Evolutionary conservation across 306 rosid species (phyloP).

Genomic region (Cucumis hystrix): DNA sequence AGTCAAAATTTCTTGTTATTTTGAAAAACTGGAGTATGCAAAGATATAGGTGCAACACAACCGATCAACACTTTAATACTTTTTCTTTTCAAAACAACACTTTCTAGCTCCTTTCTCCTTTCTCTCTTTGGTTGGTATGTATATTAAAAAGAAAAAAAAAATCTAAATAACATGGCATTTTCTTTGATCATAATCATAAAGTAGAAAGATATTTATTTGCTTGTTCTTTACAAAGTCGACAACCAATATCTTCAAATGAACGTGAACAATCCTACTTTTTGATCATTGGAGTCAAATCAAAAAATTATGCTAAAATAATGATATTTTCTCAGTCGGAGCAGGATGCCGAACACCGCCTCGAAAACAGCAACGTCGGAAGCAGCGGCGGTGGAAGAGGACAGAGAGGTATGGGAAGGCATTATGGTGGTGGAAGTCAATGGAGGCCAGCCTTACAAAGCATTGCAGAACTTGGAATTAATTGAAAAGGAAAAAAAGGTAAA

Average conservation of each 20-base stretch:
- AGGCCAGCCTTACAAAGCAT: slow-evolving; percentile 93
- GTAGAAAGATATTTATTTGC: neutral
- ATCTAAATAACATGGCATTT: neutral
- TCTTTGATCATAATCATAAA: neutral
- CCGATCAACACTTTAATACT: too few species aligned
- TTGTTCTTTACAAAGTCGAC: neutral
- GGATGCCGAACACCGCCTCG: slow-evolving; percentile 14
- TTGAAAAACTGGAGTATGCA: too few species aligned
- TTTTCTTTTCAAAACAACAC: neutral
- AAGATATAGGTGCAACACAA: too few species aligned
- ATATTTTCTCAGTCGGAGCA: slow-evolving; percentile 23
- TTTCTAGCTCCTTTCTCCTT: neutral
- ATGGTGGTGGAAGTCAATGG: slow-evolving; percentile 56
- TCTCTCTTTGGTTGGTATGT: neutral
- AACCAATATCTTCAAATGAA: neutral
- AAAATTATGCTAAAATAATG: neutral
- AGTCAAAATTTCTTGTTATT: too few species aligned
- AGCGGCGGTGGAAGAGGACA: slow-evolving; percentile 16
- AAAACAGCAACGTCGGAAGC: slow-evolving; percentile 4
- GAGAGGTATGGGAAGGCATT: slow-evolving; percentile 40
- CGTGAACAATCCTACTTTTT: neutral
- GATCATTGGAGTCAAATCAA: neutral
- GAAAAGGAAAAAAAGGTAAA: neutral
- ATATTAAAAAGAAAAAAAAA: too few species aligned
- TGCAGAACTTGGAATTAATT: slow-evolving; percentile 61